Conservation (phyloP, 306 rosid genomes). For the Fagus sylvatica region DNA sequence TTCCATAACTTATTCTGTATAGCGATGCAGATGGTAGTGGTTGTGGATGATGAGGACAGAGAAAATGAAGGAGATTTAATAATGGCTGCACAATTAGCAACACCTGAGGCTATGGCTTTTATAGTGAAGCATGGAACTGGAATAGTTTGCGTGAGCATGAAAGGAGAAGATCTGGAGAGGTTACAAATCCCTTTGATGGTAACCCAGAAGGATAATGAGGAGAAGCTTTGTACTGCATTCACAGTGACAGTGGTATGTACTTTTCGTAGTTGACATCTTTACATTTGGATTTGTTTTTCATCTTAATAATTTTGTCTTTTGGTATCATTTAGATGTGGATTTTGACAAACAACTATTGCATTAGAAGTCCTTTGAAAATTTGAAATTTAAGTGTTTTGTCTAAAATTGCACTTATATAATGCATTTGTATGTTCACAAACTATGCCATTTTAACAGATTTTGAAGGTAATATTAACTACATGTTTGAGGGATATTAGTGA, state of each 20-base stretch:
- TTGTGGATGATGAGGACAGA: slow-evolving; percentile 88
- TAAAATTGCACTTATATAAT: slow-evolving; percentile 16
- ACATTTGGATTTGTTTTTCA: slow-evolving; percentile 5
- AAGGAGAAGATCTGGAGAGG: slow-evolving; percentile 73
- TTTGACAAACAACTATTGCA: neutral
- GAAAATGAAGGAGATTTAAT: slow-evolving; percentile 94
- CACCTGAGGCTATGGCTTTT: slow-evolving; percentile 95
- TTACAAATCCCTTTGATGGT: slow-evolving; percentile 86
- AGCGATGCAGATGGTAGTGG: slow-evolving; percentile 70
- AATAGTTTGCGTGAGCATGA: slow-evolving; percentile 85
- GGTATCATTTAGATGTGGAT: slow-evolving; percentile 19
- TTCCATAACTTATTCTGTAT: slow-evolving; percentile 14
- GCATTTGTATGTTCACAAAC: slow-evolving; percentile 6
- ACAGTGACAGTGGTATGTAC: slow-evolving; percentile 81
- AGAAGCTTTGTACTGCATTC: slow-evolving; percentile 76
- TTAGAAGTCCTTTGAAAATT: slow-evolving; percentile 2
- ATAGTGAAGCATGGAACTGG: slow-evolving; percentile 91
- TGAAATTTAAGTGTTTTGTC: slow-evolving; percentile 8
- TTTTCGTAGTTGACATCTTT: slow-evolving; percentile 7
- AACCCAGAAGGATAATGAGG: slow-evolving; percentile 64
- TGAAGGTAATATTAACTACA: neutral
- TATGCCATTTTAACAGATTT: neutral
- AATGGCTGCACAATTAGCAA: slow-evolving; percentile 83
- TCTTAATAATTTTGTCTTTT: slow-evolving; percentile 5
- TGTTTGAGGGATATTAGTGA: neutral